Percentiles rank a stretch among this genome's conserved stretches.
These are phyloP conservation scores for Candida khao-thaluensis DNA, from an alignment of 805 yeast genomes.

Conservation along the genomic window DNA sequence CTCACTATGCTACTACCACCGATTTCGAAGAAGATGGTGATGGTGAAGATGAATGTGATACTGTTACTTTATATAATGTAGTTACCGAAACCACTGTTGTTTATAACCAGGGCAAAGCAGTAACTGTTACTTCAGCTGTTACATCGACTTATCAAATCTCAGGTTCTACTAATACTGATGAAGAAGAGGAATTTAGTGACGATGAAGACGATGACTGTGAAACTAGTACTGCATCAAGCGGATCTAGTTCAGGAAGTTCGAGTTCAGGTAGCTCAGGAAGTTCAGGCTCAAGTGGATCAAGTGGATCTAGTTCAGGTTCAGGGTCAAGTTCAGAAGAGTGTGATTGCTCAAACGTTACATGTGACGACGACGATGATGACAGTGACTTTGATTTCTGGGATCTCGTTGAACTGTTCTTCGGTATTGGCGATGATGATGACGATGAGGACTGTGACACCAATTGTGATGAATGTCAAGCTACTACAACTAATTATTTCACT, in stretches of 20 bases:
- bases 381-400: slow-evolving; percentile 16
- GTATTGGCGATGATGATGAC: slow-evolving; percentile 15
- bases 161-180: slow-evolving; percentile 10
- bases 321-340: slow-evolving; percentile 10
- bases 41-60: slow-evolving; percentile 15
- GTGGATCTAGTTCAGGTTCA: slow-evolving; percentile 6
- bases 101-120: slow-evolving; percentile 15
- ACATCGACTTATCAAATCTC: slow-evolving; percentile 12
- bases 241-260: slow-evolving; percentile 9
- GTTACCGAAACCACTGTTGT: slow-evolving; percentile 12
- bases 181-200: slow-evolving; percentile 16
- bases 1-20: slow-evolving; percentile 3
- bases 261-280: slow-evolving; percentile 4
- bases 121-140: slow-evolving; percentile 13
- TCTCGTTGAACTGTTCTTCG: slow-evolving; percentile 15
- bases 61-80: slow-evolving; percentile 15
- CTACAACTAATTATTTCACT: slow-evolving; percentile 9
- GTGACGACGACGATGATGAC: slow-evolving; percentile 18
- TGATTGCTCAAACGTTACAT: slow-evolving; percentile 15
- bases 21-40: slow-evolving; percentile 8
- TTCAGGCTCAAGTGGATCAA: slow-evolving; percentile 3
- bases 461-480: slow-evolving; percentile 17
- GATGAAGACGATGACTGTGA: slow-evolving; percentile 13
- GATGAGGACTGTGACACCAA: slow-evolving; percentile 19
- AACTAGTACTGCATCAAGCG: slow-evolving; percentile 10